Evolutionary conservation across 2,329 filamentous ascomycete species (phyloP).

Genomic region (Fusarium penzigii): DNA sequence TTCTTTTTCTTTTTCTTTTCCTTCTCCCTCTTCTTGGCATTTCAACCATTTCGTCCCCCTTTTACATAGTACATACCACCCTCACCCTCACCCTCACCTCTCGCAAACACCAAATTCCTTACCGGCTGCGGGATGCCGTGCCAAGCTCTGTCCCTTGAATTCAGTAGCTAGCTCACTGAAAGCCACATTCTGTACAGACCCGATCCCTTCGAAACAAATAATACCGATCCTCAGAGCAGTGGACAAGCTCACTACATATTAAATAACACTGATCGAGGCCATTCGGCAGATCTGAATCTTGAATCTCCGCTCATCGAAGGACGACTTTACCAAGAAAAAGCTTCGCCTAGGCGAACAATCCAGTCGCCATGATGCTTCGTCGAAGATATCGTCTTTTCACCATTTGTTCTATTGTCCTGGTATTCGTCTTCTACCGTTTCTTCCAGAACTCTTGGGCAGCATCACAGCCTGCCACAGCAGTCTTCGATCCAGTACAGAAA

Average conservation of each 20-base stretch:
- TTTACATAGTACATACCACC: too few relatives aligned
- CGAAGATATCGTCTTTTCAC: constrained; percentile 64
- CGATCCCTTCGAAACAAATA: neutral
- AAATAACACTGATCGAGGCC: neutral
- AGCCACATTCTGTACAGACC: neutral
- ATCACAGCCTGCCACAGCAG: constrained; percentile 20
- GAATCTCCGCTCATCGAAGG: neutral
- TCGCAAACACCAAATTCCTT: neutral
- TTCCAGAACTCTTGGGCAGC: constrained; percentile 41
- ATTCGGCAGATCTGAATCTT: neutral
- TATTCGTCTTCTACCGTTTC: constrained; percentile 56
- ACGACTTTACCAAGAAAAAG: constrained; percentile 7
- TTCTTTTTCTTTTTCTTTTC: neutral
- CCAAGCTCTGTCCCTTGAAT: neutral
- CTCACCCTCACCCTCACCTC: neutral
- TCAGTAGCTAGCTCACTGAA: neutral
- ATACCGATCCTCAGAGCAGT: neutral
- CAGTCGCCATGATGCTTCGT: constrained; percentile 48
- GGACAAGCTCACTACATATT: neutral
- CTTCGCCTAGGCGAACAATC: constrained; percentile 29
- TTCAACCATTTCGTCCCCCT: too few relatives aligned
- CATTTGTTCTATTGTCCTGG: constrained; percentile 53
- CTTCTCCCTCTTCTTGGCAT: neutral
- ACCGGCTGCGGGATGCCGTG: neutral
- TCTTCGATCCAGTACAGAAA: constrained; percentile 10